Evolutionary conservation across 1,284 basidiomycete genomes (phyloP).

Genomic region (Rhodotorula sp.): DNA sequence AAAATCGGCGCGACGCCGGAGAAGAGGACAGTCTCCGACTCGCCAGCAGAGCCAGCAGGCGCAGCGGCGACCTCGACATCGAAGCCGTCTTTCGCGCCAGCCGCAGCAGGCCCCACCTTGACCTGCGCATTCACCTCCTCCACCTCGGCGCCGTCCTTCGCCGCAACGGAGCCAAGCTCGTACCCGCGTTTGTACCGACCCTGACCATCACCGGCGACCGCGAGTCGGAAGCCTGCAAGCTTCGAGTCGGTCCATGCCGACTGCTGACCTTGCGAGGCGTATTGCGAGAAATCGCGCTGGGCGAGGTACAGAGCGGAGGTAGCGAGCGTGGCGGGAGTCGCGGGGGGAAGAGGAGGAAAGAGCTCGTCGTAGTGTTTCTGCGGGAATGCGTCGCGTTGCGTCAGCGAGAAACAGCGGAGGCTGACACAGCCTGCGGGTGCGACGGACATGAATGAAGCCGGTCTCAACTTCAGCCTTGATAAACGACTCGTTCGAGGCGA

Average conservation of each 20-base stretch:
- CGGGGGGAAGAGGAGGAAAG: slow-evolving; percentile 63
- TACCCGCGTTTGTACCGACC: slow-evolving; percentile 9
- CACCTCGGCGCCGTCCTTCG: background rate
- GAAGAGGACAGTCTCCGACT: background rate
- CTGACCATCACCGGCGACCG: slow-evolving; percentile 8
- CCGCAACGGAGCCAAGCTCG: slow-evolving; percentile 7
- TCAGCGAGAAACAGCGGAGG: background rate
- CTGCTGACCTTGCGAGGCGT: slow-evolving; percentile 3
- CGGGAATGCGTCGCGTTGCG: background rate
- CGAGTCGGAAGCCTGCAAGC: slow-evolving; percentile 31
- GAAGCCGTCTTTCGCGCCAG: background rate
- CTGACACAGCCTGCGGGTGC: too few species aligned
- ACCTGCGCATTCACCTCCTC: background rate
- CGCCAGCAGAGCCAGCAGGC: background rate
- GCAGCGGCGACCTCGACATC: slow-evolving; percentile 23
- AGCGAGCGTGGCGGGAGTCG: slow-evolving; percentile 64
- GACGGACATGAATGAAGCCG: slow-evolving; percentile 75
- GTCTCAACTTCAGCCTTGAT: slow-evolving; percentile 82
- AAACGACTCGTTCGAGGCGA: slow-evolving; percentile 76
- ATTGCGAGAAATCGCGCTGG: slow-evolving; percentile 58
- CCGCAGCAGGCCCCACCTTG: slow-evolving; percentile 5
- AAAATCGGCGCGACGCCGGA: background rate
- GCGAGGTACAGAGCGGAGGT: slow-evolving; percentile 74
- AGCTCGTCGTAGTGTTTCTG: slow-evolving; percentile 76
- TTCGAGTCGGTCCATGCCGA: slow-evolving; percentile 26